These are phyloP conservation scores for Sporisorium scitamineum DNA, from an alignment of 1,284 basidiomycete genomes.

Conservation along the genomic window DNA sequence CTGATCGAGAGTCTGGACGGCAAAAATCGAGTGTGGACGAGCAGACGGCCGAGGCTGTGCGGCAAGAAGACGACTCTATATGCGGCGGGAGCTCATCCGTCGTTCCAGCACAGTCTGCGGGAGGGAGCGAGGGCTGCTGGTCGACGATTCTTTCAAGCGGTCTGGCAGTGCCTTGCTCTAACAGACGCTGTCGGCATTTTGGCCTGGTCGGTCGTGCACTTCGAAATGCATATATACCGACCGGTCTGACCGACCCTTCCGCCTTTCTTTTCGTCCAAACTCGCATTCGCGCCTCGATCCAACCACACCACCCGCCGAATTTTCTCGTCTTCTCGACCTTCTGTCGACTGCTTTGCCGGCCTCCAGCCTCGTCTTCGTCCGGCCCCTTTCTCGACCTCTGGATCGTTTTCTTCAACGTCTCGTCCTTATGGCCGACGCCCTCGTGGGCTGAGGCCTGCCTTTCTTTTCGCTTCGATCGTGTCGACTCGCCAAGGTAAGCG, in stretches of 20 bases:
- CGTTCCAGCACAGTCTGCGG: background rate
- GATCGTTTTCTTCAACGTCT: background rate
- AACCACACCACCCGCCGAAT: background rate
- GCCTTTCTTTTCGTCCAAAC: background rate
- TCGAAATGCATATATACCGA: background rate
- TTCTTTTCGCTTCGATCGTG: no score
- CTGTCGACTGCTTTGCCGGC: background rate
- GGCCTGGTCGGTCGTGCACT: background rate
- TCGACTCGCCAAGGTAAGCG: background rate
- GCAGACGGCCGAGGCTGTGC: no score
- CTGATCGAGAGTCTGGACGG: background rate
- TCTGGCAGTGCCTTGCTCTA: background rate
- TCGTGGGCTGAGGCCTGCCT: background rate
- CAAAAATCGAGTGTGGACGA: background rate
- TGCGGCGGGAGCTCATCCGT: no score
- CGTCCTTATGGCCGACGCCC: background rate
- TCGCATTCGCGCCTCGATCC: background rate
- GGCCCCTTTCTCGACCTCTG: background rate
- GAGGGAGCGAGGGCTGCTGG: background rate
- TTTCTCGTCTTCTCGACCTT: background rate
- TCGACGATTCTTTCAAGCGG: background rate
- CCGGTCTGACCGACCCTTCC: background rate
- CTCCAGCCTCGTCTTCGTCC: no score
- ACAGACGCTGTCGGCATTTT: background rate
- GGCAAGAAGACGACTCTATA: no score